A percentile compares a stretch with the other conserved stretches of the same genome.
phyloP scores from a whole-genome alignment of 176 grass and related monocot genomes.

The Phragmites australis region DNA sequence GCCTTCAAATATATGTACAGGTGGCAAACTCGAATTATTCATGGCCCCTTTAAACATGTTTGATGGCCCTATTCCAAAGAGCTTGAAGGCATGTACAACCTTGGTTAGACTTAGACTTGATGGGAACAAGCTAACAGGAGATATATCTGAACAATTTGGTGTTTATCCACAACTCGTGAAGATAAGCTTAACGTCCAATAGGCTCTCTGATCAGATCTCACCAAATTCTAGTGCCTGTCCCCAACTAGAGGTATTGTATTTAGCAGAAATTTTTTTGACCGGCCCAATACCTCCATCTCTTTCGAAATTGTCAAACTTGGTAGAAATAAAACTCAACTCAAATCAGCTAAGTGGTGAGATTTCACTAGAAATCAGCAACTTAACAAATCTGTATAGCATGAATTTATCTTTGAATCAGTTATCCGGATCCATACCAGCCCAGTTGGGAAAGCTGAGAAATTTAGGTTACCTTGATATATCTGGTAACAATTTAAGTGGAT shows the following conservation, averaged over 20 bases:
- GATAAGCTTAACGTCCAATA: background rate
- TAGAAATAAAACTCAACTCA: background rate
- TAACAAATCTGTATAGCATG: background rate
- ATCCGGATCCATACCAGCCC: background rate
- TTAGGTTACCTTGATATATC: conserved; percentile 22
- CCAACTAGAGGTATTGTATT: background rate
- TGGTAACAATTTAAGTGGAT: conserved; percentile 16
- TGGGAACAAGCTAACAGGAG: background rate
- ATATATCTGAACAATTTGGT: conserved; percentile 34
- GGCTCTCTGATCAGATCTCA: background rate
- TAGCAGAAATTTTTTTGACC: background rate
- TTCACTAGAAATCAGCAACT: background rate
- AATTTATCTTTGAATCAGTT: background rate
- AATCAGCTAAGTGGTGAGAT: background rate
- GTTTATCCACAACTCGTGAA: background rate
- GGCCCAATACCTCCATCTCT: background rate
- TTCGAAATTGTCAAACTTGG: background rate
- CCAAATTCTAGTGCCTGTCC: background rate
- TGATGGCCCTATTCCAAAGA: background rate
- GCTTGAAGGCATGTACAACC: conserved; percentile 22
- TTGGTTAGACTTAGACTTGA: background rate
- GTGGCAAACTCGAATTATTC: background rate
- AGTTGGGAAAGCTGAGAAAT: background rate
- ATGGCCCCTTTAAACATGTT: background rate
- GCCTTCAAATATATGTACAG: background rate